Evolutionary conservation across 768 basidiomycete species (phyloP), one percentile per base, ranked within the genome.

Genomic region (Suillus sp.): DNA sequence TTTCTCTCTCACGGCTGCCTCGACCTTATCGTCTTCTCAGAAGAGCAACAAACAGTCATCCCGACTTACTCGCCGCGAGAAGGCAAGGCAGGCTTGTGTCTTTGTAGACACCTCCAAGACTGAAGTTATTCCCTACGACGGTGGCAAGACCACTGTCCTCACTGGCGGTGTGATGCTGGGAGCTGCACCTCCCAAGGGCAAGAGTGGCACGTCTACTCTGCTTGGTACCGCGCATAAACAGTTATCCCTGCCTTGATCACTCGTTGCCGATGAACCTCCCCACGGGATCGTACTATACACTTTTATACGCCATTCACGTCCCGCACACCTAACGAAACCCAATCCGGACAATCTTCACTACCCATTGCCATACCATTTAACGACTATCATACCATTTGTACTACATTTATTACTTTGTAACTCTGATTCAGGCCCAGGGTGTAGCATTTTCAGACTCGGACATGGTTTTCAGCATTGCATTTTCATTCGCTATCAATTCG

Each of bases 161-260:
- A 92, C 91, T 1, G 92, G 92, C 62, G 92, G 91, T 66, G 91
- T 93, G 67, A 93, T 93, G 92, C 89, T 93, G 65, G 91, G 91
- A 54, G 77, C 18, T 30, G 27, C 78, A 66, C 70, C 75, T 63
- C 62, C 72, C 60, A 72, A 78, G 67, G 65, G 69, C 69, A 71
- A 71, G 72, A 70, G 76, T 62, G 27, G 38, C 18, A 27, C 38
- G 5, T 60, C 71, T 64, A 66, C 73, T 67, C 70, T 22, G 22
- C 66, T 35, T 89, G 88, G 87, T 86, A 87, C 72, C 83, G 86
- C 74, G 80, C 79, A 63, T 83, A 71, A 79, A 67, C 65, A 10
- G 60, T 66, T 58, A 34, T 34, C 11, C n/a, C 18, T 30, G 25
- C 38, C 10, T 40, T 57, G 18, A 30, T 13, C 18, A 27, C 37